A percentile compares a stretch with the other conserved stretches of the same genome.
phyloP scores from a whole-genome alignment of 768 basidiomycete genomes.

The Postia placenta region DNA sequence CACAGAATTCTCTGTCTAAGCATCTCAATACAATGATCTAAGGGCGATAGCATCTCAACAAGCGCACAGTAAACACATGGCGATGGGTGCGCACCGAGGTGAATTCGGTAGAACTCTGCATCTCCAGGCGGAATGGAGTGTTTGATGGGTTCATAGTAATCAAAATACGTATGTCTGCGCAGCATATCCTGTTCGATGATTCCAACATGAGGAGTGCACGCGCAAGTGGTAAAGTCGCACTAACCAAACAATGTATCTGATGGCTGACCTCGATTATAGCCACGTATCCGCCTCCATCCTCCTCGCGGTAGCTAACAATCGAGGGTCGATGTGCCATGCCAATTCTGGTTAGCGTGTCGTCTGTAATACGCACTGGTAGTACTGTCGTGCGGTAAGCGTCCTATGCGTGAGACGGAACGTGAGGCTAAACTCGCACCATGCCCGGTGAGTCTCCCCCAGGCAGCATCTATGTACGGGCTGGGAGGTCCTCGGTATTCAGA shows the following conservation, averaged over 20 bases:
- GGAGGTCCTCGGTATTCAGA: neutral
- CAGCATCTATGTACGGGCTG: conserved; percentile 1
- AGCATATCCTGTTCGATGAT: neutral
- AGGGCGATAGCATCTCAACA: neutral
- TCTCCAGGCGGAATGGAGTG: neutral
- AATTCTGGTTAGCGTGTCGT: neutral
- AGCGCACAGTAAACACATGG: neutral
- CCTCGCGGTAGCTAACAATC: neutral
- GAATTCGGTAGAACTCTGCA: too few species aligned
- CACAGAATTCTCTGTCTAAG: neutral
- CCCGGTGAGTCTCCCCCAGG: neutral
- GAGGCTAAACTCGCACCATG: neutral
- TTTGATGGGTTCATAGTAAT: neutral
- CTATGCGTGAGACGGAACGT: neutral
- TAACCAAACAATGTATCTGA: conserved; percentile 1
- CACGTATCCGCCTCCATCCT: neutral
- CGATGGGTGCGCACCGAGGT: neutral
- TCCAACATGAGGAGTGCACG: neutral
- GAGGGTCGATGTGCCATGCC: neutral
- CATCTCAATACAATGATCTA: conserved; percentile 4
- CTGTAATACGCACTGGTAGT: neutral
- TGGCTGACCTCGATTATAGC: neutral
- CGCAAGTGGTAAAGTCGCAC: neutral
- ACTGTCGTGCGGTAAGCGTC: neutral
- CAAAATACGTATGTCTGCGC: neutral